Percentiles rank a stretch among this genome's conserved stretches.
Evolutionary conservation across 495 filamentous ascomycete species (phyloP).

Genomic region (Annulohypoxylon bovei): DNA sequence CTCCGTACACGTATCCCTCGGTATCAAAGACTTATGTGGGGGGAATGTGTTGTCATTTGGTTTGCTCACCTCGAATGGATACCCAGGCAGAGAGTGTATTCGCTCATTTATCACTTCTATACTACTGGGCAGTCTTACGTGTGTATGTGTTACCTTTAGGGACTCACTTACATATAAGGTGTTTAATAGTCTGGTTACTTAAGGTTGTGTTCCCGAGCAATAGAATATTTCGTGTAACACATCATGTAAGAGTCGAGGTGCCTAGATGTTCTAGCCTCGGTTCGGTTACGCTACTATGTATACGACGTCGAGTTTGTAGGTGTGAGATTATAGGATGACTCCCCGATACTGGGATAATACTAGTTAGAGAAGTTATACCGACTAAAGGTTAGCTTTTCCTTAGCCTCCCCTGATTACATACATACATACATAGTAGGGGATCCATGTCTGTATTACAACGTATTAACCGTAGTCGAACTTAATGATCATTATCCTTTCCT

Average conservation of each 20-base stretch:
- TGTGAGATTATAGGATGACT: neutral
- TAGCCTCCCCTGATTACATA: neutral
- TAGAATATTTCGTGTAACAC: conserved; percentile 25
- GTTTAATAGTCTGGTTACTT: conserved; percentile 2
- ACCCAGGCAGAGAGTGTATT: neutral
- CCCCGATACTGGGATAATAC: conserved; percentile 3
- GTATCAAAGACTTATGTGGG: conserved; percentile 31
- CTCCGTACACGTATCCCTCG: conserved; percentile 6
- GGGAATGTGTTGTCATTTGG: conserved; percentile 26
- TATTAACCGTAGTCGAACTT: neutral
- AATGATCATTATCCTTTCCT: neutral
- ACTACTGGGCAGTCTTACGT: neutral
- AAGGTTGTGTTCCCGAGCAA: conserved; percentile 19
- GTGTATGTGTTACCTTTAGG: conserved; percentile 4
- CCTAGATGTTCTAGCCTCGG: conserved; percentile 30
- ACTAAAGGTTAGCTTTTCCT: neutral
- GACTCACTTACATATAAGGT: neutral
- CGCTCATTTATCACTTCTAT: neutral
- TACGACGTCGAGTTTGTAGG: neutral
- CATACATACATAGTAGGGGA: neutral
- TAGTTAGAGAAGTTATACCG: neutral
- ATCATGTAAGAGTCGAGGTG: conserved; percentile 23
- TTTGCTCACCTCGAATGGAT: neutral
- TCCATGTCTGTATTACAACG: neutral
- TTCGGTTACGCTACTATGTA: conserved; percentile 12